phyloP scores from a whole-genome alignment of 257 asterid genomes.

The Echium plantagineum region DNA sequence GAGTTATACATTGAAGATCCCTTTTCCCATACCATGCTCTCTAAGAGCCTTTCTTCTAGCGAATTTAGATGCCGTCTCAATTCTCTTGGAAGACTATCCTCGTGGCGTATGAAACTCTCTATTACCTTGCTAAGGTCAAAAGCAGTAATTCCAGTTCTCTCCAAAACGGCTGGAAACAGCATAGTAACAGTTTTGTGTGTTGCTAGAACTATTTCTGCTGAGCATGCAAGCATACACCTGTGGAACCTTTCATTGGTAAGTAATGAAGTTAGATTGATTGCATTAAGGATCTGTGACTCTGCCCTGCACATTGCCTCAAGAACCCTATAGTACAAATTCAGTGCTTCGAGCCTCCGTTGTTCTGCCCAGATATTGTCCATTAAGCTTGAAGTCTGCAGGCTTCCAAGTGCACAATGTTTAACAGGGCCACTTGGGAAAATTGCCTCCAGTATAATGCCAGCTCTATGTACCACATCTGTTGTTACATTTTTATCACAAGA shows the following conservation, averaged over 20 bases:
- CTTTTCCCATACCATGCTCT: conserved; percentile 98
- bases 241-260: conserved; percentile 94
- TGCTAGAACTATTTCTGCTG: conserved; percentile 98
- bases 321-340: conserved; percentile 83
- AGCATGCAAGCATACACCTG: conserved; percentile 98
- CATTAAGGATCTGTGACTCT: conserved; percentile 71
- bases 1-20: conserved; percentile 99
- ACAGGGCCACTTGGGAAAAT: conserved; percentile 89
- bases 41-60: conserved; percentile 89
- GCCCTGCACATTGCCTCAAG: conserved; percentile 87
- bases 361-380: conserved; percentile 95
- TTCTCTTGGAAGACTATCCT: conserved; percentile 95
- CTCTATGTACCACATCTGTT: conserved; percentile 72
- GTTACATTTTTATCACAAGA: conserved; percentile 82
- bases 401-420: conserved; percentile 22
- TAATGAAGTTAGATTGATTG: conserved; percentile 67
- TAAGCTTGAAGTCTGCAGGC: conserved; percentile 60
- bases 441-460: conserved; percentile 84
- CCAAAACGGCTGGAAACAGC: conserved; percentile 93
- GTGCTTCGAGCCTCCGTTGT: conserved; percentile 84
- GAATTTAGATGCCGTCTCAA: conserved; percentile 88
- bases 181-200: conserved; percentile 95
- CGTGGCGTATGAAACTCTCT: conserved; percentile 92
- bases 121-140: conserved; percentile 98
- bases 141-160: conserved; percentile 93